Percentiles rank a stretch among this genome's conserved stretches.
Evolutionary conservation across 176 grass and related monocot species (phyloP).

Genomic region (Avena atlantica): DNA sequence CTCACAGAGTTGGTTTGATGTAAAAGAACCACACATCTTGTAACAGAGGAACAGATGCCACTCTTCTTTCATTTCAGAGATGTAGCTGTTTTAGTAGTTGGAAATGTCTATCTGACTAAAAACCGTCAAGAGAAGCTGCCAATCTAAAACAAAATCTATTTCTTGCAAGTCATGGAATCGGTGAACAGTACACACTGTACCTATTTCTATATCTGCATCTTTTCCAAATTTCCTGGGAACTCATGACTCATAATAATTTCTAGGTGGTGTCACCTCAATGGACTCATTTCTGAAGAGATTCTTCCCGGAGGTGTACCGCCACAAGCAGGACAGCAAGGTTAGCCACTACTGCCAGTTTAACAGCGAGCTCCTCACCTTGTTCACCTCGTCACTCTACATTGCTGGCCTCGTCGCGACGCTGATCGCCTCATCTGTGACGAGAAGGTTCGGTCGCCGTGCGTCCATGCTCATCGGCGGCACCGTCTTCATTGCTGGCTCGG

Average conservation of each 20-base stretch:
- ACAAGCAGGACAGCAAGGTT: slow-evolving; percentile 48
- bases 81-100: too few relatives aligned
- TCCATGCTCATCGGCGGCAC: slow-evolving; percentile 74
- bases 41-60: too few relatives aligned
- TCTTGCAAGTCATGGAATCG: too few relatives aligned
- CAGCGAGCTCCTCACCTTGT: slow-evolving; percentile 76
- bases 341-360: slow-evolving; percentile 82
- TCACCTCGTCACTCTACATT: slow-evolving; percentile 85
- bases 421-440: slow-evolving; percentile 60
- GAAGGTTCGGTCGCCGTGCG: slow-evolving; percentile 58
- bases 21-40: too few relatives aligned
- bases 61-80: too few relatives aligned
- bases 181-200: too few relatives aligned
- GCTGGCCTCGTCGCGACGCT: slow-evolving; percentile 70
- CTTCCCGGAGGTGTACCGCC: slow-evolving; percentile 68
- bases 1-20: too few relatives aligned
- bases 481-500: slow-evolving; percentile 67
- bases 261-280: slow-evolving; percentile 78
- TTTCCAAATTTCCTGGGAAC: not conserved
- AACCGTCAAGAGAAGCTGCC: too few relatives aligned
- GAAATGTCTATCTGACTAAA: too few relatives aligned
- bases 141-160: too few relatives aligned
- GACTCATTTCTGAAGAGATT: slow-evolving; percentile 75
- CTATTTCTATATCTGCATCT: too few relatives aligned
- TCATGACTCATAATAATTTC: not conserved